A percentile compares a stretch with the other conserved stretches of the same genome.
Conservation (phyloP, 1,139 yeast species). For the Lodderomyces theae region DNA sequence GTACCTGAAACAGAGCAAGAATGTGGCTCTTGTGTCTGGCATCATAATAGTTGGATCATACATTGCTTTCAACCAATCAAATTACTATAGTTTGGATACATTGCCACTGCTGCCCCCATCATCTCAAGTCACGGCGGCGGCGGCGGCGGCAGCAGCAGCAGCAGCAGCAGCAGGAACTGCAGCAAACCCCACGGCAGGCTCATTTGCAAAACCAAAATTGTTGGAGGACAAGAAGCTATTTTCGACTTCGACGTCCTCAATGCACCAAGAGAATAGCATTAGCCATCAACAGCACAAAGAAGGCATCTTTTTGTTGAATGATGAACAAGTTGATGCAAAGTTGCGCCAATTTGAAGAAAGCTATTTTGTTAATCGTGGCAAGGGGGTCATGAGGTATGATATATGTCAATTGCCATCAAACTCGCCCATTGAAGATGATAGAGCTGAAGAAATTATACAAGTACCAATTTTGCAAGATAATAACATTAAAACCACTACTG, state of each 20-base stretch:
- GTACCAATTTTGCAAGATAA: conserved; percentile 65
- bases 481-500: conserved; percentile 57
- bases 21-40: conserved; percentile 46
- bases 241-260: conserved; percentile 45
- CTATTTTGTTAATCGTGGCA: conserved; percentile 74
- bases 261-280: conserved; percentile 38
- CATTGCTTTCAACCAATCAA: conserved; percentile 40
- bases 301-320: conserved; percentile 52
- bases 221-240: conserved; percentile 31
- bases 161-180: background rate
- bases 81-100: conserved; percentile 44
- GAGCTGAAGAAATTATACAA: conserved; percentile 82
- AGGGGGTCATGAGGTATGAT: conserved; percentile 92
- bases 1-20: conserved; percentile 21
- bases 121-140: background rate
- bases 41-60: conserved; percentile 46
- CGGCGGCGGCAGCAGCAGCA: background rate
- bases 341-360: conserved; percentile 79
- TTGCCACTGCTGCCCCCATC: conserved; percentile 22
- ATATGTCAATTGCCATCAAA: conserved; percentile 87
- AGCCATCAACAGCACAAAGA: conserved; percentile 46
- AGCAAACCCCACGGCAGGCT: background rate
- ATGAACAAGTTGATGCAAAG: conserved; percentile 69
- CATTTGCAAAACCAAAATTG: conserved; percentile 8
- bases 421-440: conserved; percentile 92